A percentile compares a stretch with the other conserved stretches of the same genome.
Conservation (phyloP, 148 eudicot genomes). For the Vaccinium macrocarpon region DNA sequence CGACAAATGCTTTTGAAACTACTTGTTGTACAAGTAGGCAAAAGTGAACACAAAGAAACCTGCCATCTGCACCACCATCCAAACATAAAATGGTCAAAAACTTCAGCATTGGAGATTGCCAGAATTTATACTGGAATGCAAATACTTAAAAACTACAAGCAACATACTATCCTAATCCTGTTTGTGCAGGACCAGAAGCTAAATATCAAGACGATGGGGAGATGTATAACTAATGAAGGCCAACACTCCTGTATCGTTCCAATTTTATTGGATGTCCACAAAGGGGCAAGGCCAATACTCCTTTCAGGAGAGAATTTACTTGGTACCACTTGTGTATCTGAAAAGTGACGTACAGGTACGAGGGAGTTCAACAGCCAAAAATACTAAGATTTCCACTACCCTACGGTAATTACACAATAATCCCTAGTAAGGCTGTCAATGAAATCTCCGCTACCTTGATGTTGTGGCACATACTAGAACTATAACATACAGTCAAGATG, state of each 20-base stretch:
- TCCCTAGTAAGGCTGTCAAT: neutral
- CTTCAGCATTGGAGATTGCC: too few relatives aligned
- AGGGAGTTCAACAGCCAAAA: neutral
- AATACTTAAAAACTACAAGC: neutral
- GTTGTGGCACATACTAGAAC: neutral
- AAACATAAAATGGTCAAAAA: neutral
- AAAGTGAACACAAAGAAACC: constrained; percentile 75
- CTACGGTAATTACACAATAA: neutral
- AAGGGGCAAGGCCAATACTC: neutral
- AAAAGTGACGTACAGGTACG: neutral
- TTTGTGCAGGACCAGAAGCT: neutral
- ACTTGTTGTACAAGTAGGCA: constrained; percentile 79
- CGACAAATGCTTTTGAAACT: neutral
- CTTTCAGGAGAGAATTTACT: neutral
- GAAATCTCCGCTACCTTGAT: neutral
- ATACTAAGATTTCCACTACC: neutral
- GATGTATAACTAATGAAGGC: constrained; percentile 3
- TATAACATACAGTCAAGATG: neutral
- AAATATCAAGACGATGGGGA: neutral
- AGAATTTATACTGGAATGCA: too few relatives aligned
- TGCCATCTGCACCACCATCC: constrained; percentile 60
- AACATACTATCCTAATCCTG: neutral
- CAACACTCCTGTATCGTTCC: too few relatives aligned
- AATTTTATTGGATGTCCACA: too few relatives aligned
- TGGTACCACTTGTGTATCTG: neutral